Evolutionary conservation across 805 yeast genomes (phyloP).

Genomic region (Wickerhamomyces sydowiorum): DNA sequence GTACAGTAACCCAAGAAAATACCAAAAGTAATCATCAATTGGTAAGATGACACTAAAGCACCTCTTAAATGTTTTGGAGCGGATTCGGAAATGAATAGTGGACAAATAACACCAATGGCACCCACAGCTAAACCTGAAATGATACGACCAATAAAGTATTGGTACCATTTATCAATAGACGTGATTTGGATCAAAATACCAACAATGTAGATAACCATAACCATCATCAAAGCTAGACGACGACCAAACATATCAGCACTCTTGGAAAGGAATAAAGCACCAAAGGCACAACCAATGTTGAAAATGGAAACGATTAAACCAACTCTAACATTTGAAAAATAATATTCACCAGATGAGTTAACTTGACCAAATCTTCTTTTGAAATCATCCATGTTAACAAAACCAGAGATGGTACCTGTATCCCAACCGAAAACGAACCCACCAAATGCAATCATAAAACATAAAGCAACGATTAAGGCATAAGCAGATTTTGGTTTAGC

Average conservation of each 20-base stretch:
- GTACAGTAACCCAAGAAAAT: slow-evolving; percentile 74
- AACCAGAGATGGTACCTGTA: slow-evolving; percentile 70
- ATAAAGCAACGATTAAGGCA: slow-evolving; percentile 19
- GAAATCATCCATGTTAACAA: slow-evolving; percentile 50
- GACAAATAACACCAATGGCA: slow-evolving; percentile 67
- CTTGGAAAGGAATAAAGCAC: slow-evolving; percentile 56
- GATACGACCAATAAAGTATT: slow-evolving; percentile 62
- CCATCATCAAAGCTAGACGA: slow-evolving; percentile 54
- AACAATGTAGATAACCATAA: slow-evolving; percentile 58
- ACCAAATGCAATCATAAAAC: slow-evolving; percentile 52
- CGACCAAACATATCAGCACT: slow-evolving; percentile 63
- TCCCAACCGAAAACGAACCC: slow-evolving; percentile 72
- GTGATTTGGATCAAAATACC: slow-evolving; percentile 68
- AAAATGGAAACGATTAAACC: slow-evolving; percentile 56
- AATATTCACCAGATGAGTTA: slow-evolving; percentile 35
- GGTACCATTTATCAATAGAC: slow-evolving; percentile 52
- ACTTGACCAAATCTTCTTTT: slow-evolving; percentile 45
- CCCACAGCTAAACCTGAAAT: slow-evolving; percentile 78
- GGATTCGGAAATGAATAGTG: slow-evolving; percentile 65
- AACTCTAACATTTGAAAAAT: slow-evolving; percentile 46
- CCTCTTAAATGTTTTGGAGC: slow-evolving; percentile 71
- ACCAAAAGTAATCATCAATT: slow-evolving; percentile 65
- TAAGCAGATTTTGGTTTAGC: slow-evolving; percentile 20
- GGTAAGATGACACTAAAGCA: slow-evolving; percentile 63
- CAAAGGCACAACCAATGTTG: slow-evolving; percentile 73